These are phyloP conservation scores for Besnoitia besnoiti DNA, from an alignment of 169 alveolate genomes.

Conservation along the genomic window DNA sequence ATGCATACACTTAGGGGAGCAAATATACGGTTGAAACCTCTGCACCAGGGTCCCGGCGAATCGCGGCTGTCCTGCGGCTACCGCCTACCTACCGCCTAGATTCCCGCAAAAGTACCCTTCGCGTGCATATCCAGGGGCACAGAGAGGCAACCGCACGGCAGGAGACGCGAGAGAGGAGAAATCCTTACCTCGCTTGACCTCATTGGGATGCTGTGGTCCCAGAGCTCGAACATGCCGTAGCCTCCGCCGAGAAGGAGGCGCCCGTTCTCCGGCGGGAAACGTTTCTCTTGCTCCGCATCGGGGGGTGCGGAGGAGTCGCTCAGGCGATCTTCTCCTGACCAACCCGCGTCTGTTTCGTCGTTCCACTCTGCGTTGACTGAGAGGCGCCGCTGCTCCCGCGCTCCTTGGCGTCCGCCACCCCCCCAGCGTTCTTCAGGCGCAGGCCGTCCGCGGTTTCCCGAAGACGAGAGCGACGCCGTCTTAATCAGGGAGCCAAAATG, in stretches of 20 bases:
- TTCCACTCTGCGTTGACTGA: no score
- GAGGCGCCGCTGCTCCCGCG: no score
- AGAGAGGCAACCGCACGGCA: no score
- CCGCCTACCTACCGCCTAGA: no score
- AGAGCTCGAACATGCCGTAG: conserved; percentile 33
- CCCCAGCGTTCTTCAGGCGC: background rate
- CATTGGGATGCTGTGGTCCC: conserved; percentile 37
- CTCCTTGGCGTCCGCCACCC: background rate
- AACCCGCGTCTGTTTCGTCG: background rate
- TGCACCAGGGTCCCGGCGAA: no score
- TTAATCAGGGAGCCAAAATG: background rate
- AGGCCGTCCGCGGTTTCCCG: background rate
- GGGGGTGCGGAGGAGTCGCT: no score
- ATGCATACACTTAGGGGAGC: no score
- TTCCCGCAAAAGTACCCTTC: no score
- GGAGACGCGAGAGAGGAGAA: no score
- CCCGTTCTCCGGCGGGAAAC: background rate
- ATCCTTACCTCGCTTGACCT: conserved; percentile 23
- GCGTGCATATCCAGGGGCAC: no score
- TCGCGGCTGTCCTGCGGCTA: no score
- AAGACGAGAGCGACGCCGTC: background rate
- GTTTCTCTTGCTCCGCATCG: background rate
- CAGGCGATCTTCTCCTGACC: background rate
- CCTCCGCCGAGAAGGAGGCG: conserved; percentile 31
- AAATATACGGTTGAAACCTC: no score